Conservation (phyloP, 2,329 filamentous ascomycete genomes). For the Aspergillus bombycis region DNA sequence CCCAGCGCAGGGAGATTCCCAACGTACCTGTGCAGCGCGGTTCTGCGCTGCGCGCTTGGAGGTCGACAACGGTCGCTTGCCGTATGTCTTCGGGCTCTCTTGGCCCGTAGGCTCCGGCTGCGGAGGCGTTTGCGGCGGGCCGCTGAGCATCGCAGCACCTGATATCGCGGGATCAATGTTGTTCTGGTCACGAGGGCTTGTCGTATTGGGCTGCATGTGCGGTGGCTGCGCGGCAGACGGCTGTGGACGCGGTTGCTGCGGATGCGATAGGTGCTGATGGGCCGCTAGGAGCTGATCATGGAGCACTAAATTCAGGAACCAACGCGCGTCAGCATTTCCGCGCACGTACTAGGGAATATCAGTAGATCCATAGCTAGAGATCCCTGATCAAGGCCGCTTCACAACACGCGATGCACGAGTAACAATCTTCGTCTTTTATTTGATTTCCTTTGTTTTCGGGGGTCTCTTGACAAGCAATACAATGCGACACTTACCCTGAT, state of each 20-base stretch:
- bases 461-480: not conserved
- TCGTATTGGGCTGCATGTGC: constrained; percentile 43
- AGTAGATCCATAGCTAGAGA: not conserved
- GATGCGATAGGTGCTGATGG: constrained; percentile 50
- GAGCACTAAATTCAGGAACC: constrained; percentile 51
- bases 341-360: not conserved
- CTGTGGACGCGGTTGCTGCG: constrained; percentile 43
- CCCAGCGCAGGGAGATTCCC: not conserved
- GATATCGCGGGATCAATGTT: constrained; percentile 64
- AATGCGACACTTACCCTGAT: constrained; percentile 51
- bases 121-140: constrained; percentile 36
- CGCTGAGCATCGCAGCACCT: constrained; percentile 53
- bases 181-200: constrained; percentile 52
- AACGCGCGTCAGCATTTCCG: constrained; percentile 17
- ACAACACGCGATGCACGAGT: not conserved
- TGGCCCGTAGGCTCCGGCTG: constrained; percentile 31
- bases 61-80: constrained; percentile 87
- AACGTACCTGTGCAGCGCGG: constrained; percentile 85
- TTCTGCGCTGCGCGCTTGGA: constrained; percentile 98
- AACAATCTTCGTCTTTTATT: not conserved
- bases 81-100: constrained; percentile 69
- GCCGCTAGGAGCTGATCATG: constrained; percentile 64
- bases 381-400: not conserved
- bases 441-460: not conserved
- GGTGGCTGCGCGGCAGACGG: constrained; percentile 47